Base-by-base conservation (phyloP, 148 eudicot species). In the Cornus florida region DNA sequence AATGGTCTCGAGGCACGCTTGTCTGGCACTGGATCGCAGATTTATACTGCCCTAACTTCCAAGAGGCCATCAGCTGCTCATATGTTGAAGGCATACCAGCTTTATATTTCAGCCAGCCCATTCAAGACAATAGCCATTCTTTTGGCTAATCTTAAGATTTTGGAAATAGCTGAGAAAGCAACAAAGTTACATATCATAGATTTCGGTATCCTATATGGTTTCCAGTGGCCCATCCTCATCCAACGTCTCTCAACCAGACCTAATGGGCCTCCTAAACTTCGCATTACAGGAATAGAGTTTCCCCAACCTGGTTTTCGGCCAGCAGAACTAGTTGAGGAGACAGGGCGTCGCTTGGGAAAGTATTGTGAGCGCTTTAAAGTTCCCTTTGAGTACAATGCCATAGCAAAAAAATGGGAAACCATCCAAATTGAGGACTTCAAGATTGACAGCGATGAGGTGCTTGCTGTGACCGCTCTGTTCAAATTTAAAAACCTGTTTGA, bases 1-100 rank as follows among this genome's bases (percentile, higher is more conserved):
- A 70, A 75, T 73, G 85, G 81, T 62, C 85, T 85, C n/a, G 83
- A 85, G 76, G 88, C 87, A 6, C 87, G 87, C 69, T 70, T 84
- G 67, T 77, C 82, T 35, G 87, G 87, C 66, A 84, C 87, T 38
- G 85, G 85, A 3, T 79, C 72, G 6, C 81, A 85, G 77, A 75
- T 79, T 28, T 85, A 82, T 79, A 68, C 85, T 3, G 69, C 81
- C 78, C 75, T 82, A 73, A 74, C 83, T 67, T 31, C 78, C 69
- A 79, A 70, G 66, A 80, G 70, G 6, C 73, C 77, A 10, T 72
- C 80, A 38, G 57, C 75, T 9, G 69, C 69, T 17, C 43, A 70
- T 7, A 78, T 33, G 33, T 78, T 71, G 33, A 38, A 70, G 56
- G 75, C 74, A 3, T 64, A 78, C 50, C 80, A 78, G 56, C 59